These are phyloP conservation scores for Fusarium lateritium DNA, from an alignment of 2,329 filamentous ascomycete genomes.

Conservation along the genomic window DNA sequence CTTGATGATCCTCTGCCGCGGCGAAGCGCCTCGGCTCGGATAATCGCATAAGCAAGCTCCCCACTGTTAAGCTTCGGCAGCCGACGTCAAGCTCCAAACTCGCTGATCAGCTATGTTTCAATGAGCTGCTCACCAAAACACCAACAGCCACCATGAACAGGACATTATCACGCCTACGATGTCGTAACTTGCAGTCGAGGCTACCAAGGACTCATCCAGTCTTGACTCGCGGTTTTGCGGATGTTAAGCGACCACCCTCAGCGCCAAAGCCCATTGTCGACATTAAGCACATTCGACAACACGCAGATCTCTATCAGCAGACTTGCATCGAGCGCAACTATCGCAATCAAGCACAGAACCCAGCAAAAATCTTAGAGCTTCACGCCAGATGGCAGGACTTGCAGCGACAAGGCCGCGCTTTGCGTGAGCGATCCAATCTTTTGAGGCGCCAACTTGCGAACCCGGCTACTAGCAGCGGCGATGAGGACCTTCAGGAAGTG, in stretches of 20 bases:
- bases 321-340: constrained; percentile 94
- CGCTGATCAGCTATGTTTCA: constrained; percentile 32
- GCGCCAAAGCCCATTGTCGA: constrained; percentile 87
- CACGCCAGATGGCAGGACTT: constrained; percentile 72
- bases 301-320: constrained; percentile 82
- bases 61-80: constrained; percentile 39
- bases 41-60: constrained; percentile 52
- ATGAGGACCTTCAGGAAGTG: constrained; percentile 57
- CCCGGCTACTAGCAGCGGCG: constrained; percentile 62
- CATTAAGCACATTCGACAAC: constrained; percentile 90
- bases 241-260: constrained; percentile 70
- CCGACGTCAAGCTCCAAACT: constrained; percentile 37
- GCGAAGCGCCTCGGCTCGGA: constrained; percentile 42
- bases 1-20: constrained; percentile 29
- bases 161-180: constrained; percentile 48
- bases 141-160: constrained; percentile 52
- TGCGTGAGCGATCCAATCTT: constrained; percentile 77
- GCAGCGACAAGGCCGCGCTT: constrained; percentile 71
- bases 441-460: constrained; percentile 70
- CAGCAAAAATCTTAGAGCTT: constrained; percentile 68
- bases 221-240: constrained; percentile 44
- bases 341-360: constrained; percentile 66
- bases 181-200: constrained; percentile 40
- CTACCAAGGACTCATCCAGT: constrained; percentile 15
- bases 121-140: constrained; percentile 42